Percentiles rank a stretch among this genome's conserved stretches.
Evolutionary conservation across 1,284 basidiomycete species (phyloP).

Genomic region (Mycena sp.): DNA sequence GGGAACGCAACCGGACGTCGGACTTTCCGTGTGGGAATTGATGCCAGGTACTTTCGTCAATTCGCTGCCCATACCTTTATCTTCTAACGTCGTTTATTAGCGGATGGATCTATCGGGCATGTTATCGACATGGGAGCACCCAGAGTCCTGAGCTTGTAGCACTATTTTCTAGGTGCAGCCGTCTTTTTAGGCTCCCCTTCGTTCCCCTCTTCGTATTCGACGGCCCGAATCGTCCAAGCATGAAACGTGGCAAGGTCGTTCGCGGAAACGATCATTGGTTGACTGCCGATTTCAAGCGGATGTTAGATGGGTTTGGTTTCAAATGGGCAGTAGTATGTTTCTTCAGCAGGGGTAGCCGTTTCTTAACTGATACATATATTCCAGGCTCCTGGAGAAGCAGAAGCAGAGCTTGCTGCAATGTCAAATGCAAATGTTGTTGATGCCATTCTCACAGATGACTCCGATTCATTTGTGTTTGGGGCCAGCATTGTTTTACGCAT

Average conservation of each 20-base stretch:
- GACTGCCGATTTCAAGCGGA: constrained; percentile 22
- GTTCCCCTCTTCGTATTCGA: constrained; percentile 40
- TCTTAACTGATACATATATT: not conserved
- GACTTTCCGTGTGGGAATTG: constrained; percentile 17
- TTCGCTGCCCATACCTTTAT: not conserved
- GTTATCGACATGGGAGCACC: not conserved
- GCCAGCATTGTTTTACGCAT: constrained; percentile 18
- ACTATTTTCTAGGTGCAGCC: constrained; percentile 33
- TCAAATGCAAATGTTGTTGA: constrained; percentile 56
- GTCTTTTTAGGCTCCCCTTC: constrained; percentile 32
- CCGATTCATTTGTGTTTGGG: constrained; percentile 21
- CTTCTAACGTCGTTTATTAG: not conserved
- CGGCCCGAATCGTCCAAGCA: constrained; percentile 34
- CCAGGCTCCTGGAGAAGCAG: constrained; percentile 93
- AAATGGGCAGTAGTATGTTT: constrained; percentile 8
- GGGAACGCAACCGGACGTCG: not conserved
- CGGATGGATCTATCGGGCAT: constrained; percentile 18
- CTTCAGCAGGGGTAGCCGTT: not conserved
- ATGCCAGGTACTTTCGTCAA: constrained; percentile 24
- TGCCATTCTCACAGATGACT: constrained; percentile 25
- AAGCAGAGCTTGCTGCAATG: constrained; percentile 92
- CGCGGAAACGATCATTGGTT: constrained; percentile 29
- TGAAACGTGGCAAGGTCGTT: constrained; percentile 35
- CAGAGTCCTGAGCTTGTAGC: constrained; percentile 34
- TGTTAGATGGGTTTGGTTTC: constrained; percentile 38